phyloP scores from a whole-genome alignment of 225 moss, liverwort and hornwort species.

The Sphagnum contortum region DNA sequence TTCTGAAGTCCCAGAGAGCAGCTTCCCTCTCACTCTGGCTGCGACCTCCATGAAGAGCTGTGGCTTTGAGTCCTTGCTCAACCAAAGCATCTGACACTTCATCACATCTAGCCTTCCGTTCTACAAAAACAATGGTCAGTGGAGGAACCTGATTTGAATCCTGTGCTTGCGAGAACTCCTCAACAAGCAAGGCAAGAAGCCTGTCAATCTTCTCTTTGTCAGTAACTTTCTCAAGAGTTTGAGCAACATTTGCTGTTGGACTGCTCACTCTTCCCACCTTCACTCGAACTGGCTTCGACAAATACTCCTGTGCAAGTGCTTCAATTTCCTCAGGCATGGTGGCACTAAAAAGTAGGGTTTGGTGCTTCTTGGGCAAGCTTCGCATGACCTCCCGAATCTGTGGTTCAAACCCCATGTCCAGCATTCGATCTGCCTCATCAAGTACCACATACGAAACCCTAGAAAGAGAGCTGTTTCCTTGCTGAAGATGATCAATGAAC shows the following conservation, averaged over 20 bases:
- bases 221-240: constrained; percentile 77
- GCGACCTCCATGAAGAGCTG: constrained; percentile 90
- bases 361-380: constrained; percentile 95
- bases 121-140: constrained; percentile 91
- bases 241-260: constrained; percentile 87
- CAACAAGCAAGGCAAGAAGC: constrained; percentile 73
- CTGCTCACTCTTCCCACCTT: constrained; percentile 97
- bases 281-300: constrained; percentile 71
- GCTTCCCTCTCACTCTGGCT: constrained; percentile 93
- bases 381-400: constrained; percentile 99
- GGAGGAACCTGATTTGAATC: constrained; percentile 71
- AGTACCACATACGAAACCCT: constrained; percentile 94
- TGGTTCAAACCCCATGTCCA: constrained; percentile 99
- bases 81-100: constrained; percentile 89
- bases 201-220: constrained; percentile 96
- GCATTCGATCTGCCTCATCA: constrained; percentile 97
- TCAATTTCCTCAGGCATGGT: constrained; percentile 99
- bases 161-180: constrained; percentile 72
- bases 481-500: constrained; percentile 97
- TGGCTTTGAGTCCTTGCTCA: constrained; percentile 90
- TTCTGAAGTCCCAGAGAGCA: constrained; percentile 87
- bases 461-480: constrained; percentile 88
- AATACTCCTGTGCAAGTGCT: constrained; percentile 89
- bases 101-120: constrained; percentile 96
- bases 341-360: constrained; percentile 93